These are phyloP conservation scores for Aspergillus udagawae DNA, from an alignment of 2,329 filamentous ascomycete species.

Conservation along the genomic window DNA sequence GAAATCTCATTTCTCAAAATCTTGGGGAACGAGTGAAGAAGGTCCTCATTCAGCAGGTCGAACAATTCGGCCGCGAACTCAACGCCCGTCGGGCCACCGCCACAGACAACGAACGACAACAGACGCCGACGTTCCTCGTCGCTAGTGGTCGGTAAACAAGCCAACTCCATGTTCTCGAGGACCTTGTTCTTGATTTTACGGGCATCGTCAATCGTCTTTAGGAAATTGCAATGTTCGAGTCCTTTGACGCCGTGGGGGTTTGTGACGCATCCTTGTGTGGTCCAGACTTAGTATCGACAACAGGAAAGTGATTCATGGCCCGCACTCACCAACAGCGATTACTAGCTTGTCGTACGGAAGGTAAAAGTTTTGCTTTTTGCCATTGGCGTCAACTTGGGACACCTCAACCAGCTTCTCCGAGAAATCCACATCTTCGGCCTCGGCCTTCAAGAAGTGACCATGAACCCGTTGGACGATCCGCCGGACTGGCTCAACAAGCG, in stretches of 20 bases:
- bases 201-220: slow-evolving; percentile 93
- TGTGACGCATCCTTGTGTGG: slow-evolving; percentile 64
- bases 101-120: slow-evolving; percentile 92
- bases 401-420: slow-evolving; percentile 87
- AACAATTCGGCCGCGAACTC: slow-evolving; percentile 97
- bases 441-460: slow-evolving; percentile 86
- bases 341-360: slow-evolving; percentile 97
- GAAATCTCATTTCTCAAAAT: slow-evolving; percentile 96
- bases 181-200: slow-evolving; percentile 83
- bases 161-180: slow-evolving; percentile 81
- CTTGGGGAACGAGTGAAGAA: slow-evolving; percentile 76
- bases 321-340: slow-evolving; percentile 66
- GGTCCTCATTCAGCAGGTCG: slow-evolving; percentile 92
- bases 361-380: slow-evolving; percentile 79
- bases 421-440: slow-evolving; percentile 86
- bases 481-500: slow-evolving; percentile 87
- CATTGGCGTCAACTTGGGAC: slow-evolving; percentile 65
- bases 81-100: slow-evolving; percentile 92
- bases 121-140: slow-evolving; percentile 84
- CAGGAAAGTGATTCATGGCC: background rate
- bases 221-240: slow-evolving; percentile 86
- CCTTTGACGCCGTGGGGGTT: slow-evolving; percentile 96
- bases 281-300: slow-evolving; percentile 5
- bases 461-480: slow-evolving; percentile 72
- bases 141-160: slow-evolving; percentile 85